phyloP scores from a whole-genome alignment of 2,329 filamentous ascomycete species.

The Sclerotinia trifoliorum region DNA sequence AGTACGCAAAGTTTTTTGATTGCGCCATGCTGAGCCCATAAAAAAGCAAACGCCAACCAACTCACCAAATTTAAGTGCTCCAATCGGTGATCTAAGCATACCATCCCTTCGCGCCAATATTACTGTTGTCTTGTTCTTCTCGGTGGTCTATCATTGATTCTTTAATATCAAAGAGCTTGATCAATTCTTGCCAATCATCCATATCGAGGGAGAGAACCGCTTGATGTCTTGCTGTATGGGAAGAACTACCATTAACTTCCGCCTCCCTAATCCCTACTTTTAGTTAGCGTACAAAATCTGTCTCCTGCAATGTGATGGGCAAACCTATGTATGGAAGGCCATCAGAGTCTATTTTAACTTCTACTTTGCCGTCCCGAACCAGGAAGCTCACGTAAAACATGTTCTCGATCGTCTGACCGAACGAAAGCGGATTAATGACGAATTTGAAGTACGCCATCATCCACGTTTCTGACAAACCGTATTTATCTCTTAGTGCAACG shows the following conservation, averaged over 20 bases:
- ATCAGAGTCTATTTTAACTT: constrained; percentile 69
- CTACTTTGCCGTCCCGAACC: constrained; percentile 78
- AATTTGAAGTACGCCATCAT: constrained; percentile 82
- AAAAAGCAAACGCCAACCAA: constrained; percentile 1
- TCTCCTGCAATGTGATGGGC: constrained; percentile 42
- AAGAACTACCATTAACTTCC: neutral
- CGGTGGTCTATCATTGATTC: constrained; percentile 84
- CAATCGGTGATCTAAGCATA: constrained; percentile 33
- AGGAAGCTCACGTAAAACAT: constrained; percentile 96
- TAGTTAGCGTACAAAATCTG: constrained; percentile 30
- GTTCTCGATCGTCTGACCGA: constrained; percentile 94
- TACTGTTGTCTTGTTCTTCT: constrained; percentile 47
- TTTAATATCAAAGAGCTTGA: constrained; percentile 72
- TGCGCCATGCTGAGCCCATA: neutral
- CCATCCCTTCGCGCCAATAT: constrained; percentile 37
- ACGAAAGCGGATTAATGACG: constrained; percentile 84
- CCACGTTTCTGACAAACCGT: constrained; percentile 64
- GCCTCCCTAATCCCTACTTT: constrained; percentile 25
- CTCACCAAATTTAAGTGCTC: neutral
- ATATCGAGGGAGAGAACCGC: constrained; percentile 88
- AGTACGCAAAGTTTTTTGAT: neutral
- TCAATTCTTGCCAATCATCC: constrained; percentile 74
- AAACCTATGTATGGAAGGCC: constrained; percentile 78
- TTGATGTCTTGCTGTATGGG: constrained; percentile 62
- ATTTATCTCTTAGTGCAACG: constrained; percentile 58